phyloP scores from a whole-genome alignment of 306 rosid genomes.

The Prosopis cineraria region DNA sequence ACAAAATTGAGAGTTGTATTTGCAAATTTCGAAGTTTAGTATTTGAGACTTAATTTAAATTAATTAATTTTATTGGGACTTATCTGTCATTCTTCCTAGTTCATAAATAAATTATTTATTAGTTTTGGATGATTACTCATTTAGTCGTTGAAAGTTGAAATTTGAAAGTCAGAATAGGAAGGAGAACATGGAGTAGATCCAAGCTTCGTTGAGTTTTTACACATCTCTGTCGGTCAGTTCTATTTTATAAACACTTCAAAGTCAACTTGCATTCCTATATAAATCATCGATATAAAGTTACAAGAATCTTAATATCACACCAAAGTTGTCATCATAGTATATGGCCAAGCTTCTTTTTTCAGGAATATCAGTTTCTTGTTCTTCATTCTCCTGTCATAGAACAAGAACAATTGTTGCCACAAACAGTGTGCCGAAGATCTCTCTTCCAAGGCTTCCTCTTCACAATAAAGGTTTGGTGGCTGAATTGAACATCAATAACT shows the following conservation, averaged over 20 bases:
- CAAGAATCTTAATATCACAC: background rate
- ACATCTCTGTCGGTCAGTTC: slow-evolving; percentile 11
- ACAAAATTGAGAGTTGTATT: no score
- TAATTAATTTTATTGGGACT: no score
- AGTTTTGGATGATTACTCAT: slow-evolving; percentile 44
- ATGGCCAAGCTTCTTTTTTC: slow-evolving; percentile 51
- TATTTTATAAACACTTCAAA: background rate
- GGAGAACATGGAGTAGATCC: slow-evolving; percentile 13
- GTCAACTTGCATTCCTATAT: slow-evolving; percentile 8
- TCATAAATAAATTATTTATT: background rate
- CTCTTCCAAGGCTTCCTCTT: slow-evolving; percentile 39
- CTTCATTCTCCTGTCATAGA: background rate
- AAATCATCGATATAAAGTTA: background rate
- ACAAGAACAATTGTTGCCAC: slow-evolving; percentile 36
- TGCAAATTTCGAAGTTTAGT: no score
- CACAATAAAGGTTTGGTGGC: slow-evolving; percentile 37
- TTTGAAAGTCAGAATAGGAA: slow-evolving; percentile 49
- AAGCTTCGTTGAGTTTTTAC: background rate
- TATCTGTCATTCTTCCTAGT: no score
- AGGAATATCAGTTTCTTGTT: slow-evolving; percentile 25
- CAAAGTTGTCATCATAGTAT: background rate
- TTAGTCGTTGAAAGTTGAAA: slow-evolving; percentile 44
- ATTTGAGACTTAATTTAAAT: no score
- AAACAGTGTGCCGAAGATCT: slow-evolving; percentile 37
- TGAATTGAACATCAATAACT: slow-evolving; percentile 39